Percentiles rank a stretch among this genome's conserved stretches.
Evolutionary conservation across 164 flowering plant genomes (phyloP).

Genomic region (Aristolochia fimbriata): DNA sequence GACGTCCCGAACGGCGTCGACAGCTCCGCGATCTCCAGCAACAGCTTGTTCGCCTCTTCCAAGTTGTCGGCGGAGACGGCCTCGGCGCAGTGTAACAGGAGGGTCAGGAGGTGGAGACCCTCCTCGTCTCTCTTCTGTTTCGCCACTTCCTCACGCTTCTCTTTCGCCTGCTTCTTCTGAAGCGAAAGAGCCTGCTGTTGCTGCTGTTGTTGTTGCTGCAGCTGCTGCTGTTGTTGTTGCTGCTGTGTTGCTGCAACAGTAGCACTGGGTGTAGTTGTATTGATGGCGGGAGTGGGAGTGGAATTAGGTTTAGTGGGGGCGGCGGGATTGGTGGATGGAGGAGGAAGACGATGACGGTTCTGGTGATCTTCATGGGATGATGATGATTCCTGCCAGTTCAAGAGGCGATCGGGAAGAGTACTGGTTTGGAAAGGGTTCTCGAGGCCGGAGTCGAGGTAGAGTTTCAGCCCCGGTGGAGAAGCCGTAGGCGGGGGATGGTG

Average conservation of each 20-base stretch:
- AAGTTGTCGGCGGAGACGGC: conserved; percentile 71
- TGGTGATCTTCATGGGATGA: too few relatives aligned
- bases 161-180: conserved; percentile 5
- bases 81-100: conserved; percentile 91
- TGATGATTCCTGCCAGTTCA: too few relatives aligned
- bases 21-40: conserved; percentile 71
- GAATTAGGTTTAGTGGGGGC: not conserved
- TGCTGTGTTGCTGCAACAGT: conserved; percentile 1
- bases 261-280: not conserved
- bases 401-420: too few relatives aligned
- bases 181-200: conserved; percentile 3
- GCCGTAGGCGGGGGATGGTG: not conserved
- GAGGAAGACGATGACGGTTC: not conserved
- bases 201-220: conserved; percentile 14
- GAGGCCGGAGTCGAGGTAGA: not conserved
- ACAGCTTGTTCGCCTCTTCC: conserved; percentile 74
- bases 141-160: conserved; percentile 45
- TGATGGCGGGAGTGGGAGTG: not conserved
- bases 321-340: not conserved
- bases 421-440: too few relatives aligned
- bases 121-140: conserved; percentile 73
- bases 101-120: conserved; percentile 78
- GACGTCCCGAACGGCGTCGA: conserved; percentile 94
- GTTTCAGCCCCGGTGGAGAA: not conserved
- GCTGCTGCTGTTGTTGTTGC: conserved; percentile 5